Percentiles rank a stretch among this genome's conserved stretches.
Evolutionary conservation across 2,329 filamentous ascomycete genomes (phyloP).

Genomic region (Coniochaeta ligniaria): DNA sequence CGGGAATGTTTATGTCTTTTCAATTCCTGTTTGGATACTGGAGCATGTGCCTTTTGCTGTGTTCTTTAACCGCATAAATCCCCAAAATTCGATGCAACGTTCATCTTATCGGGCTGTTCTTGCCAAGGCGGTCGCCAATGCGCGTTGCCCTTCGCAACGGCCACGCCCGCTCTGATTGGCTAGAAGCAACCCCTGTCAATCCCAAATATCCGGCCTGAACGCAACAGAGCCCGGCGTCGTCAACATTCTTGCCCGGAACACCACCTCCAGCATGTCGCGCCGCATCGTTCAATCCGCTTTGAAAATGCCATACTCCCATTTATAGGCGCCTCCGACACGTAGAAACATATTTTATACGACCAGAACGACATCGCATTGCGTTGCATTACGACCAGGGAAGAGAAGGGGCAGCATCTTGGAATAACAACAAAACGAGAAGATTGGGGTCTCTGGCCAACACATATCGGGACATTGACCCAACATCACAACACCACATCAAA

Average conservation of each 20-base stretch:
- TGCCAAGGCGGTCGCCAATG: not conserved
- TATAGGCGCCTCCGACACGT: slow-evolving; percentile 33
- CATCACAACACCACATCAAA: slow-evolving; percentile 11
- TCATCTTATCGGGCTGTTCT: not conserved
- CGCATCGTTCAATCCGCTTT: slow-evolving; percentile 27
- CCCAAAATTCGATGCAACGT: not conserved
- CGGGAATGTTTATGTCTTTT: too few species aligned
- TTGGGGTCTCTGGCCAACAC: slow-evolving; percentile 20
- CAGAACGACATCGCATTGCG: not conserved
- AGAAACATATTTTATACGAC: slow-evolving; percentile 24
- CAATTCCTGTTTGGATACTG: too few species aligned
- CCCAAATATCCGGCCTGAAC: slow-evolving; percentile 12
- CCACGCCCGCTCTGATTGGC: not conserved
- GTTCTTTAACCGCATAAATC: not conserved
- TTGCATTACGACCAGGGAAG: not conserved
- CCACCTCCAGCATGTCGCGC: slow-evolving; percentile 17
- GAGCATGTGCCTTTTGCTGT: too few species aligned
- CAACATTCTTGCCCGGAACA: slow-evolving; percentile 4
- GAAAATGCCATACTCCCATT: slow-evolving; percentile 22
- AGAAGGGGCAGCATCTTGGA: slow-evolving; percentile 6
- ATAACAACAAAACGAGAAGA: slow-evolving; percentile 17
- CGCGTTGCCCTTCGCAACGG: slow-evolving; percentile 1
- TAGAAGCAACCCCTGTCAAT: not conserved
- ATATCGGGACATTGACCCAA: not conserved
- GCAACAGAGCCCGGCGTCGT: not conserved